Base-by-base conservation (phyloP, 2,329 filamentous ascomycete genomes). In the Pseudofabraea citricarpa region DNA sequence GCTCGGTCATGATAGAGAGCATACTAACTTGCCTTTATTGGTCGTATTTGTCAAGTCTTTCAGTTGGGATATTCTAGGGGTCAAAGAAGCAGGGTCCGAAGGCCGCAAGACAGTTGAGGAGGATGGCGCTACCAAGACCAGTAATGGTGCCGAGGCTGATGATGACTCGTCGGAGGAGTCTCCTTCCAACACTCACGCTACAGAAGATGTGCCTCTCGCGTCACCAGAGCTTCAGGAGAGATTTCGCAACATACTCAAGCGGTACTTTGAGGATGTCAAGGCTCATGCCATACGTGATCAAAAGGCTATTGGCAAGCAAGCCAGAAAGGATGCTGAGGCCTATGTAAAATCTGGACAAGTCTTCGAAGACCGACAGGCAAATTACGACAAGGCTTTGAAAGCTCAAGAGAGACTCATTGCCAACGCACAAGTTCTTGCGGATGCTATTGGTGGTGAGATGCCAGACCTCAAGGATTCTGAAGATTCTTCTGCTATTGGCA, bases 261-360 rank as follows among this genome's bases (percentile, higher is more conserved):
- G 87, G 23, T 98, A 98, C 58, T 87, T 97, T 53, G 88, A 96
- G 43, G 90, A 95, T 60, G 87, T 97, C 53, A 95, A 95, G 59
- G 73, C 77, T 13, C 93, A 97, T 58, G 75, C 98, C 22, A 64
- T 90, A 22, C 84, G 87, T n/a, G 90, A 97, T 56, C 93, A 98
- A 62, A 93, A 95, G 64, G 84, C 86, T 31, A 83, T 98, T 31
- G 79, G 83, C 41, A 81, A 79, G 20, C 93, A 98, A 67, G 89
- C 87, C 42, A 87, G 90, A 50, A 90, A 91, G 55, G 98, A 98
- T 66, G 91, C 93, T 1, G 93, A 98, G 65, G 93, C 91, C 5
- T 98, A 98, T 57, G 91, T 98, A 56, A 96, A 96, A 60, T 97
- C 93, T 27, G 93, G 93, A 2, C 93, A 98, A 61, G 91, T 98